Base-by-base conservation (phyloP, 345 rosid species). In the Kernera saxatilis region DNA sequence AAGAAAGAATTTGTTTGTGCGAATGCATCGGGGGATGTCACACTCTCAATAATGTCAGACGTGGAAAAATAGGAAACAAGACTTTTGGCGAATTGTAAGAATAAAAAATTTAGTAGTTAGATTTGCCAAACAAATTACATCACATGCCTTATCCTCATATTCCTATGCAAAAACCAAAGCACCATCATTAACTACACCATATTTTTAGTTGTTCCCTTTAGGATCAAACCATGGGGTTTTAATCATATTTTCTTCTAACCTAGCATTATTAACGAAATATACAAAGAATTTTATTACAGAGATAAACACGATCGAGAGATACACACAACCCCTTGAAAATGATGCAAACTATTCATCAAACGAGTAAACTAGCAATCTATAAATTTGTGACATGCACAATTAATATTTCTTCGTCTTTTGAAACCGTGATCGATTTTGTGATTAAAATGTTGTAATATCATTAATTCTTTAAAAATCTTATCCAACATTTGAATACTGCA, bases 41-140 rank as follows among this genome's bases (percentile, higher is more conserved):
- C 61, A 13, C 11, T 67, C 61, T 36, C 39, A 37, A 64, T 52
- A 67, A 67, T 67, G 71, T 26, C 29, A 36, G 6, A 3, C 40
- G 26, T 51, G 61, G 7, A 9, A 25, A 12, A 66, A 33, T 26
- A 39, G 23, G 1, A 49, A 65, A n/a, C 70, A 65, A 49, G 48
- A 66, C 36, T 66, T 66, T 67, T 53, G 62, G 63, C 11, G 3
- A 53, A n/a, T n/a, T n/a, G n/a, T n/a, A n/a, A 40, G 23, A 27
- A 53, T 27, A 40, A 22, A 53, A 53, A 53, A 27, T 27, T 26
- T 52, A 67, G 51, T 52, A n/a, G 52, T 67, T 67, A 67, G 63
- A 67, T 27, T 27, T 67, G 51, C 27, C 71, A 40, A 52, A 27
- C 71, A 14, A 51, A 49, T 48, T 39, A 67, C 62, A 53, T 26